Conservation (phyloP, 257 asterid genomes). For the Fraxinus excelsior region DNA sequence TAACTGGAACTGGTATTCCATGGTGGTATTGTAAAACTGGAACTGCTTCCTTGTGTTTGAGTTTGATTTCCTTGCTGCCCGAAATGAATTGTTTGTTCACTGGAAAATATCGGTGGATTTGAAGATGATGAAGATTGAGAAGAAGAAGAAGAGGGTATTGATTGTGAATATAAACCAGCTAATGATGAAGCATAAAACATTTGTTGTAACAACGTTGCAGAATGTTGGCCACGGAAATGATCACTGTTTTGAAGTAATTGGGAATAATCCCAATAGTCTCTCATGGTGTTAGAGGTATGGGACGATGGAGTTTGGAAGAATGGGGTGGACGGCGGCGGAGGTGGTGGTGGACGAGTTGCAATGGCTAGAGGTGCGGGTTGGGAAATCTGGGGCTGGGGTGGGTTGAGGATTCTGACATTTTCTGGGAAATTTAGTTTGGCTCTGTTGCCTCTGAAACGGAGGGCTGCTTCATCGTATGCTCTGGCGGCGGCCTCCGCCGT, state of each 20-base stretch:
- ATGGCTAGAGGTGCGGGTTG: slow-evolving; percentile 23
- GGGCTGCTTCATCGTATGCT: slow-evolving; percentile 92
- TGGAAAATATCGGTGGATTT: slow-evolving; percentile 50
- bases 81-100: slow-evolving; percentile 52
- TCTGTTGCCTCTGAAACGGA: slow-evolving; percentile 77
- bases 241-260: slow-evolving; percentile 56
- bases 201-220: slow-evolving; percentile 41
- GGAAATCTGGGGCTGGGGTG: slow-evolving; percentile 27
- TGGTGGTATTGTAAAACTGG: slow-evolving; percentile 42
- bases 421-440: slow-evolving; percentile 95
- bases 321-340: slow-evolving; percentile 18
- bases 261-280: slow-evolving; percentile 73
- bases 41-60: slow-evolving; percentile 36
- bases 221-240: slow-evolving; percentile 41
- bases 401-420: slow-evolving; percentile 46
- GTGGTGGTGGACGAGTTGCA: slow-evolving; percentile 23
- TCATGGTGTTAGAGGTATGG: slow-evolving; percentile 29
- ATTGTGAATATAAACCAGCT: slow-evolving; percentile 48
- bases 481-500: slow-evolving; percentile 92
- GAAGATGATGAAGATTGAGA: slow-evolving; percentile 31
- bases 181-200: slow-evolving; percentile 54
- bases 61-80: slow-evolving; percentile 35
- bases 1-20: slow-evolving; percentile 47
- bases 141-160: slow-evolving; percentile 31
- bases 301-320: slow-evolving; percentile 31